phyloP scores from a whole-genome alignment of 148 eudicot species.

The Rhododendron henanense region DNA sequence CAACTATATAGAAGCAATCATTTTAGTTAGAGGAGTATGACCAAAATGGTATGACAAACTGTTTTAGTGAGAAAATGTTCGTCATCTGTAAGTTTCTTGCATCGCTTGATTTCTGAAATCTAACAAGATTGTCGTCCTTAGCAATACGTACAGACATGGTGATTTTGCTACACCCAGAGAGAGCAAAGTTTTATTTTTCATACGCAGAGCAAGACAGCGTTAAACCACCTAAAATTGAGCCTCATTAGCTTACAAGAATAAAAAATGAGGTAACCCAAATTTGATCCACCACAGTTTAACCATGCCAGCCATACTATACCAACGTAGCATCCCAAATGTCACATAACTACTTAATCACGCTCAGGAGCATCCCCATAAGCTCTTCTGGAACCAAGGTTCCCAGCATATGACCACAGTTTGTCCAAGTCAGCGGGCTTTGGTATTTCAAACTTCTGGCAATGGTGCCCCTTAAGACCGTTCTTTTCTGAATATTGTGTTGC shows the following conservation, averaged over 20 bases:
- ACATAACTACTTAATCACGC: slow-evolving; percentile 25
- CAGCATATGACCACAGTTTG: slow-evolving; percentile 50
- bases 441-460: slow-evolving; percentile 20
- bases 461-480: slow-evolving; percentile 10
- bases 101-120: neutral
- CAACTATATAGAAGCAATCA: neutral
- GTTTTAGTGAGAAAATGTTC: neutral
- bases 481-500: slow-evolving; percentile 29
- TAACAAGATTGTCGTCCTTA: neutral
- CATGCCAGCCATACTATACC: neutral
- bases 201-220: neutral
- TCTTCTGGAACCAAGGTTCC: slow-evolving; percentile 45
- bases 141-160: neutral
- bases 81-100: neutral
- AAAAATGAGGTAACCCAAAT: neutral
- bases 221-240: neutral
- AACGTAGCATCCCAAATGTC: neutral
- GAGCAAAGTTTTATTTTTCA: neutral
- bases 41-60: neutral
- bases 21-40: neutral
- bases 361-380: slow-evolving; percentile 50
- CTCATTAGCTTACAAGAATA: neutral
- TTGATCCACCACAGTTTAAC: neutral
- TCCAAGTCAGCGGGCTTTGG: slow-evolving; percentile 39
- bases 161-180: neutral